Conservation (phyloP, 2,329 filamentous ascomycete species). For the Colletotrichum plurivorum region DNA sequence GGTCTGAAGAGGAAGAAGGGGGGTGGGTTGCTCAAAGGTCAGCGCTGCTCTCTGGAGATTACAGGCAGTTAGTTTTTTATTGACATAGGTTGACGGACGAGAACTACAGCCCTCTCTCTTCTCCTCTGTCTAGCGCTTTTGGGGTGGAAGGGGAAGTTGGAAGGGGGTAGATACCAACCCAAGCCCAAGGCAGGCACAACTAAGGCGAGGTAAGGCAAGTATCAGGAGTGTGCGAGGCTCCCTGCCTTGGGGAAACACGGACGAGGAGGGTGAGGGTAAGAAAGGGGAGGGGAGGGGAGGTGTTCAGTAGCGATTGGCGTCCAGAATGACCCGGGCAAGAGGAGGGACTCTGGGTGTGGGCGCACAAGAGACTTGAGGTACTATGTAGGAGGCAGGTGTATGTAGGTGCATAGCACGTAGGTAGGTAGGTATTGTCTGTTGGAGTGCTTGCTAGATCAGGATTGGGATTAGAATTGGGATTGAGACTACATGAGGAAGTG, state of each 20-base stretch:
- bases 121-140: too few relatives aligned
- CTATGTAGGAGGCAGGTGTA: constrained; percentile 1
- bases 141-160: too few relatives aligned
- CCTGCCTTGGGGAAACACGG: constrained; percentile 36
- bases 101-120: constrained; percentile 21
- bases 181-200: too few relatives aligned
- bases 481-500: constrained; percentile 16
- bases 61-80: constrained; percentile 29
- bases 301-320: constrained; percentile 21
- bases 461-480: constrained; percentile 12
- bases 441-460: constrained; percentile 22
- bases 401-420: not conserved
- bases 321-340: constrained; percentile 16
- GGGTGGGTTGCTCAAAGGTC: constrained; percentile 35
- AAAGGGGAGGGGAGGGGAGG: constrained; percentile 14
- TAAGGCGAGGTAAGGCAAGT: not conserved
- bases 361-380: constrained; percentile 8
- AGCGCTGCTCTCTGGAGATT: constrained; percentile 35
- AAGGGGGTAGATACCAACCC: too few relatives aligned
- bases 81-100: constrained; percentile 13
- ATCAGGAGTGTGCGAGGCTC: constrained; percentile 37
- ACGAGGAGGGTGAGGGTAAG: constrained; percentile 29
- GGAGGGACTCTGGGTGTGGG: constrained; percentile 17
- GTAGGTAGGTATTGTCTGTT: not conserved
- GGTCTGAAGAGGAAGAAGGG: constrained; percentile 36